These are phyloP conservation scores for Penicillium sp. DNA, from an alignment of 2,329 filamentous ascomycete genomes.

Conservation along the genomic window DNA sequence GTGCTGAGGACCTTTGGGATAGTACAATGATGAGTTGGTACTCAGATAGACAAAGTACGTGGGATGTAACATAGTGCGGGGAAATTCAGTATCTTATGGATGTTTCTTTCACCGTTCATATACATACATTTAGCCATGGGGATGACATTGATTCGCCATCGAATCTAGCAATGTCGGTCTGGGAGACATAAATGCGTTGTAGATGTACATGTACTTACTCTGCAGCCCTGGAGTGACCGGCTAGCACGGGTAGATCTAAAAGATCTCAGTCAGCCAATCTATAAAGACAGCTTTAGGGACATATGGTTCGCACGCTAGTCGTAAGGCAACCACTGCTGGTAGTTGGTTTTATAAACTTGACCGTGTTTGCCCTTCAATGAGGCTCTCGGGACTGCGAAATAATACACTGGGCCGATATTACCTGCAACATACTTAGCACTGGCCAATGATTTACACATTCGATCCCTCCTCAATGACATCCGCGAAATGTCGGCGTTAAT, in stretches of 20 bases:
- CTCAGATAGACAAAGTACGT: background rate
- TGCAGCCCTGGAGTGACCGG: background rate
- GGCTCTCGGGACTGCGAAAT: background rate
- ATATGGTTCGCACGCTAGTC: conserved; percentile 1
- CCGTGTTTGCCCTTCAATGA: background rate
- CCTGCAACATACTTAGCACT: background rate
- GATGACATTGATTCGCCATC: background rate
- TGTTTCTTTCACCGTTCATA: background rate
- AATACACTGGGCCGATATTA: background rate
- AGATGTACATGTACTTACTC: background rate
- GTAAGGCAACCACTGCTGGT: background rate
- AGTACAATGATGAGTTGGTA: background rate
- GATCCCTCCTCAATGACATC: background rate
- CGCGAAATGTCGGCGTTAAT: background rate
- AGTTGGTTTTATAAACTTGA: background rate
- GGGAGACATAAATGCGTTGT: background rate
- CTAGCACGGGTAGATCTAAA: background rate
- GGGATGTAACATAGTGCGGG: background rate
- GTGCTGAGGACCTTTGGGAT: background rate
- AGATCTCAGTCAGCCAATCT: conserved; percentile 1
- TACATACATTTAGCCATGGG: background rate
- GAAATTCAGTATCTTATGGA: background rate
- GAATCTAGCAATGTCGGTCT: background rate
- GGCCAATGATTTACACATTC: background rate
- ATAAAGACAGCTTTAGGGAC: background rate